These are phyloP conservation scores for Rhododendron griersonianum DNA, from an alignment of 148 eudicot genomes.

Conservation along the genomic window DNA sequence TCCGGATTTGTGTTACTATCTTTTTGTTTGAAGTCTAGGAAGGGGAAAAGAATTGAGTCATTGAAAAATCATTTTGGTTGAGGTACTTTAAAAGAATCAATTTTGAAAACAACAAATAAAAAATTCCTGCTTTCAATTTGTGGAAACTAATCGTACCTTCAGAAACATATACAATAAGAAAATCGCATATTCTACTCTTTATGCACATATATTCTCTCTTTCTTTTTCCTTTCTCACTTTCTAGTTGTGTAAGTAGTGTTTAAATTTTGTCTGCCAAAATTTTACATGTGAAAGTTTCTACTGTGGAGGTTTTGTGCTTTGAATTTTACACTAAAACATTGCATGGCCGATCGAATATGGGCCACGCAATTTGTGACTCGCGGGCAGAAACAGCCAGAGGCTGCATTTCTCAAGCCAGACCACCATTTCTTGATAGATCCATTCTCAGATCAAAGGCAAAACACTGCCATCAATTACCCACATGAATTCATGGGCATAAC, in stretches of 20 bases:
- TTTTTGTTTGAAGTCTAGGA: background rate
- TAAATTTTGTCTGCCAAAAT: background rate
- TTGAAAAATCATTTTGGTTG: background rate
- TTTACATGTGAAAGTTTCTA: conserved; percentile 14
- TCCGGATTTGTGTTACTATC: too few relatives aligned
- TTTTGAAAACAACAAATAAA: too few relatives aligned
- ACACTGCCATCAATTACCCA: background rate
- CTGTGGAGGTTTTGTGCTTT: conserved; percentile 19
- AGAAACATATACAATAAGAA: too few relatives aligned
- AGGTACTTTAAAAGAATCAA: background rate
- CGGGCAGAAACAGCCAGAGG: conserved; percentile 19
- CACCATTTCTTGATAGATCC: conserved; percentile 10
- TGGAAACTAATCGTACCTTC: too few relatives aligned
- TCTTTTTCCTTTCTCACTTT: background rate
- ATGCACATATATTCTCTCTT: background rate
- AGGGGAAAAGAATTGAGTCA: background rate
- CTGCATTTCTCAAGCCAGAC: background rate
- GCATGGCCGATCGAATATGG: conserved; percentile 11
- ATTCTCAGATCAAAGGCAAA: background rate
- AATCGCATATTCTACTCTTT: too few relatives aligned
- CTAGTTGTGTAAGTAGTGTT: background rate
- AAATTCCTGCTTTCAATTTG: too few relatives aligned
- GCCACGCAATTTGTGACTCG: conserved; percentile 9
- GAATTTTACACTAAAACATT: conserved; percentile 13
- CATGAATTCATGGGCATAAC: background rate